Evolutionary conservation across 106 monocot species (phyloP), one percentile per base, ranked within the genome.

Genomic region (Dendrobium nobile): DNA sequence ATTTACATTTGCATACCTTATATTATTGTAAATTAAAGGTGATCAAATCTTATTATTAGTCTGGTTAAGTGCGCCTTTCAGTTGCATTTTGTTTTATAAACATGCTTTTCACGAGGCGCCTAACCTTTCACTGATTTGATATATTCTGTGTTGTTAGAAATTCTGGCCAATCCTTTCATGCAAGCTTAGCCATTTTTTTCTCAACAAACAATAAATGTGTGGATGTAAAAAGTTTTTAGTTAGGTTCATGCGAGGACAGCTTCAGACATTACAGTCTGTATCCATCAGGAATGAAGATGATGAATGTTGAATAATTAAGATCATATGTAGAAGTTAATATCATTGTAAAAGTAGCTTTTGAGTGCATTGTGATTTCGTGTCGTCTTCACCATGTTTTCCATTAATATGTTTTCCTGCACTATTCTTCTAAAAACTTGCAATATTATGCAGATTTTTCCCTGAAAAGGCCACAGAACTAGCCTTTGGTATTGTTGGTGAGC

Each of bases 381-480:
- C 17, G 17, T 40, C 37, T 72, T 72, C 72, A 72, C 4, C 20
- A 13, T 72, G 13, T 41, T 74, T 43, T 19, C 6, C 74, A 16
- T 11, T 43, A 43, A 44, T 37, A 42, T 41, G 9, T 22, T 31
- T 72, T 67, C 64, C 45, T 78, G 73, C 17, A 33, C 47, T 77
- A 33, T 47, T 68, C 68, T 43, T 55, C 45, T 51, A 26, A 43
- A 70, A 41, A 73, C 37, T 22, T 26, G 42, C 13, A 40, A 33
- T 77, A 55, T 37, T 47, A 31, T 84, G 78, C 90, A 95, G 94
- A n/a, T 95, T 92, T 85, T 88, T 87, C 44, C 90, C 93, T 43
- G 87, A 88, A 73, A 94, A 88, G 79, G 88, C 89, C 24, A 61
- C 90, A 41, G 83, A 85, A 37, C 79, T 92, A 9, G 96, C 94